These are phyloP conservation scores for Leccinum pallidistipes DNA, from an alignment of 1,284 basidiomycete genomes.

Conservation along the genomic window DNA sequence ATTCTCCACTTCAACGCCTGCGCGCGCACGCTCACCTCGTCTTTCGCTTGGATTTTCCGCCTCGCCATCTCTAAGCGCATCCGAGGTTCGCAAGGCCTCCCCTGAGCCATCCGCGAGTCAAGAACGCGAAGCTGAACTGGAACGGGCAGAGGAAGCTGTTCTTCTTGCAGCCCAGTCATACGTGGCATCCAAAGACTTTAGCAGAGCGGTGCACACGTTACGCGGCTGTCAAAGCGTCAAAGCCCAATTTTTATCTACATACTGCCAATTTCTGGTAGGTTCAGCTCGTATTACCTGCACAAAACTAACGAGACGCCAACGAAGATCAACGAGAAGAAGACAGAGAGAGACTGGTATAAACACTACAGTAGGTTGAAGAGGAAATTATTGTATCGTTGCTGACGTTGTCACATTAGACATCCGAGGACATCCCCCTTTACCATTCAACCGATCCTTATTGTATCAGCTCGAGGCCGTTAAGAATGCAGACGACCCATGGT, in stretches of 20 bases:
- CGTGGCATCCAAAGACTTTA: conserved; percentile 80
- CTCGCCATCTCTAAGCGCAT: conserved; percentile 37
- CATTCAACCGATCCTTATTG: conserved; percentile 63
- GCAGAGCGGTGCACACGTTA: conserved; percentile 70
- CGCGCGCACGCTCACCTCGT: conserved; percentile 44
- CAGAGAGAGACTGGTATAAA: conserved; percentile 71
- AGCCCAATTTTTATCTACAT: conserved; percentile 76
- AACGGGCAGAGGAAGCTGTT: conserved; percentile 65
- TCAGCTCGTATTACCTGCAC: neutral
- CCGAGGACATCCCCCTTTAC: conserved; percentile 69
- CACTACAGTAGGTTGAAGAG: conserved; percentile 56
- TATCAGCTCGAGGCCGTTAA: conserved; percentile 61
- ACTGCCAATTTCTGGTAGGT: conserved; percentile 85
- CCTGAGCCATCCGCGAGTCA: conserved; percentile 28
- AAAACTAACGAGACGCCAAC: conserved; percentile 2
- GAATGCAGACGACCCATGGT: conserved; percentile 73
- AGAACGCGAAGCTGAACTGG: conserved; percentile 46
- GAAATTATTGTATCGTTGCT: neutral
- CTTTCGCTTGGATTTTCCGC: conserved; percentile 38
- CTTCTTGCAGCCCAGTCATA: conserved; percentile 74
- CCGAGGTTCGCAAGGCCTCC: conserved; percentile 30
- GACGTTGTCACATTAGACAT: conserved; percentile 49
- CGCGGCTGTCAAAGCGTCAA: conserved; percentile 65
- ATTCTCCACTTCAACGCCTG: conserved; percentile 56
- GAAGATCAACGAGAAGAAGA: conserved; percentile 67